Evolutionary conservation across 495 filamentous ascomycete species (phyloP).

Genomic region (Xylaria castorea): DNA sequence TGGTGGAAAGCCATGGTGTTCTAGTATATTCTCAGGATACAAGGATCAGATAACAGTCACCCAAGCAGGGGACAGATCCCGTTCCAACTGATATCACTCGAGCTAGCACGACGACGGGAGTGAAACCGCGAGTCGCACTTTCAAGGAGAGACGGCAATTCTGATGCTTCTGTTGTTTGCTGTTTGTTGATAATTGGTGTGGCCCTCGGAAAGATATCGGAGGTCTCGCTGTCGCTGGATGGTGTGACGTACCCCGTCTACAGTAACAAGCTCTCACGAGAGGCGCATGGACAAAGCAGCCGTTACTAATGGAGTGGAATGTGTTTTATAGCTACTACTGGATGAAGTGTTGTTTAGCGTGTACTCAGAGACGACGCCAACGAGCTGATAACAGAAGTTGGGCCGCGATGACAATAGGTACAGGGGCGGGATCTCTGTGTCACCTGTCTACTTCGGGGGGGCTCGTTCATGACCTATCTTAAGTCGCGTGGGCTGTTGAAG

Average conservation of each 20-base stretch:
- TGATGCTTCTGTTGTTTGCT: background rate
- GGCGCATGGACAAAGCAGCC: slow-evolving; percentile 4
- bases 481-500: slow-evolving; percentile 17
- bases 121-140: background rate
- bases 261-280: background rate
- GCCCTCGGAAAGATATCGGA: slow-evolving; percentile 7
- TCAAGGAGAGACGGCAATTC: background rate
- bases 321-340: background rate
- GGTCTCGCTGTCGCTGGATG: background rate
- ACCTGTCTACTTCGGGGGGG: background rate
- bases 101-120: background rate
- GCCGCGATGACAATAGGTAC: background rate
- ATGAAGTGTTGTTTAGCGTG: background rate
- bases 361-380: background rate
- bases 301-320: background rate
- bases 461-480: slow-evolving; percentile 16
- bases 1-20: slow-evolving; percentile 82
- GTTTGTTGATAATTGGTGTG: background rate
- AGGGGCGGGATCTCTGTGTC: slow-evolving; percentile 16
- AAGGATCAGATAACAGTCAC: slow-evolving; percentile 31
- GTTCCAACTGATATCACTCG: slow-evolving; percentile 28
- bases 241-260: background rate
- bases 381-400: background rate
- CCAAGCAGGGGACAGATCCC: slow-evolving; percentile 31
- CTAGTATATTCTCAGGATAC: background rate